Evolutionary conservation across 208 protist genomes (phyloP).

Genomic region (Trypanosoma platydactyli): DNA sequence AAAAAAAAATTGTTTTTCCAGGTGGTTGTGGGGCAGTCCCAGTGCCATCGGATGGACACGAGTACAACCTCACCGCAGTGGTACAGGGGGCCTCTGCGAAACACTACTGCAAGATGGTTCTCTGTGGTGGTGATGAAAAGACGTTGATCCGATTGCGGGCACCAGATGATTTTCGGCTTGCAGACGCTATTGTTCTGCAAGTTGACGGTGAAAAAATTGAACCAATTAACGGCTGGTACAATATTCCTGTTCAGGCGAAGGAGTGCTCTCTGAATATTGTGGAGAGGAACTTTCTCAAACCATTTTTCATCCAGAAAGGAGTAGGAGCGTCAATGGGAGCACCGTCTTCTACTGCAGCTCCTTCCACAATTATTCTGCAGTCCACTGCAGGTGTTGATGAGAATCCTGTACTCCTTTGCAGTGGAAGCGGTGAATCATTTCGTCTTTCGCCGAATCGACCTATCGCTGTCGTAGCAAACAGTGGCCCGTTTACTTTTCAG

Average conservation of each 20-base stretch:
- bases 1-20: constrained; percentile 48
- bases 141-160: constrained; percentile 60
- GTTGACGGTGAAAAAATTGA: constrained; percentile 43
- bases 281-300: neutral
- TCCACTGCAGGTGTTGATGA: constrained; percentile 32
- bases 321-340: neutral
- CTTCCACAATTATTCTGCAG: constrained; percentile 49
- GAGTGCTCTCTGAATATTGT: constrained; percentile 55
- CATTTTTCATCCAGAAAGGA: neutral
- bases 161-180: constrained; percentile 29
- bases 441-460: constrained; percentile 38
- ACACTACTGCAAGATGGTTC: constrained; percentile 71
- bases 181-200: constrained; percentile 45
- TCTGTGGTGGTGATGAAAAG: constrained; percentile 66
- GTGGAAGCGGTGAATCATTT: constrained; percentile 47
- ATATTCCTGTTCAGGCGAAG: constrained; percentile 57
- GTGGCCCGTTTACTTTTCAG: constrained; percentile 60
- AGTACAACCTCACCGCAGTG: constrained; percentile 68
- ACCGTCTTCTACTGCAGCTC: constrained; percentile 2
- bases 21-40: constrained; percentile 32
- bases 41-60: constrained; percentile 71
- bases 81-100: constrained; percentile 39
- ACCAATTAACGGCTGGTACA: constrained; percentile 47
- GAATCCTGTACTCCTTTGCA: constrained; percentile 50
- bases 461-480: constrained; percentile 40